Evolutionary conservation across 2,329 filamentous ascomycete species (phyloP), one percentile per base, ranked within the genome.

Genomic region (Beauveria asiatica): DNA sequence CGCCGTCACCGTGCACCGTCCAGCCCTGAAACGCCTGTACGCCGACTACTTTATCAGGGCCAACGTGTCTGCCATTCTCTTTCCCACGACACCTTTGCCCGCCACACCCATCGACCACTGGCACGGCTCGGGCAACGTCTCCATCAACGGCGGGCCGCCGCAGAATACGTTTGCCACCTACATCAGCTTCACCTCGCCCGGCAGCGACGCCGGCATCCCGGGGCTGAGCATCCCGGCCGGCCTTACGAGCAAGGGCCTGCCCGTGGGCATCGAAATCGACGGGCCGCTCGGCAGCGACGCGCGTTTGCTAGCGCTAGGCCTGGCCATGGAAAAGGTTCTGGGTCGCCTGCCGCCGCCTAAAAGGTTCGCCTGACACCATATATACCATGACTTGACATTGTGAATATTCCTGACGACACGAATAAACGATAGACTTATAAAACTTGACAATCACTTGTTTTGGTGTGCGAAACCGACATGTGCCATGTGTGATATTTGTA

Each of bases 71-170:
- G 63, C 62, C 17, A 58, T 65, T 25, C 30, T 64, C 9, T 65
- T 65, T 23, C 63, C 63, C 10, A 64, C 63, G 9, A 65, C 63
- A 5, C 58, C 62, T 5, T 50, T 65, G 25, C 62, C 63, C n/a
- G 63, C 63, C 17, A 62, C 53, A 3, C 62, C 62, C 1, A 64
- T 65, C 0, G 62, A 65, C 41, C 30, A 46, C 13, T 27, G 59
- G 8, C 13, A 64, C 33, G 61, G 62, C 5, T 64, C 62, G 11
- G 62, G 63, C 19, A 61, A 61, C 27, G 61, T 65, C 5, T 61
- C 63, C 21, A 55, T 65, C 56, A 65, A 65, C 42, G 63, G 60
- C 27, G 63, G 62, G 4, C 62, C 62, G 4, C 63, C 61, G 1
- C 50, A 61, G 17, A 16, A 54, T 11, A 51, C 62, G 3, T 65